Evolutionary conservation across 177 flowering plant species (phyloP), one percentile per base, ranked within the genome.

Genomic region (Tripterygium wilfordii): DNA sequence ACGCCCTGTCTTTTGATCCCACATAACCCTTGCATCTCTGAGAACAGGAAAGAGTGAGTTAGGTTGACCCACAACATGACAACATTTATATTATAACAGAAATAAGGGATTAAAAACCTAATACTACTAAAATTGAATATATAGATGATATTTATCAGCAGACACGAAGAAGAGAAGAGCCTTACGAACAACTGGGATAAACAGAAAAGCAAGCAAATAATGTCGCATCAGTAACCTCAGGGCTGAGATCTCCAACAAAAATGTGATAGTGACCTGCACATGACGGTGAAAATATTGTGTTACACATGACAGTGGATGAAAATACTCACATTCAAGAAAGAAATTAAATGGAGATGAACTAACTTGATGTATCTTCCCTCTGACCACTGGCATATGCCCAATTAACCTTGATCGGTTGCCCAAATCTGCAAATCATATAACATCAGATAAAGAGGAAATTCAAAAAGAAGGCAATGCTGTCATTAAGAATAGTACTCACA

Each of bases 1-100:
- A 24, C 97, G 95, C 21, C 95, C 96, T 66, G 97, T 89, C 72
- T 94, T 89, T 56, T 85, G 99, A 77, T 94, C 99, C 97, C 97
- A 94, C 97, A 94, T 94, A 39, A 94, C 99, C 63, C 95, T 76
- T 51, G 97, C 97, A 90, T 90, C 96, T 44, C 99, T 94, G 63
- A 27, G 54, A 57, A 40, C 46, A 61, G 16, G 19, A 45, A 47
- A 17, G n/a, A n/a, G n/a, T 5, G 12, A 36, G 10, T 33, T n/a
- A n/a, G n/a, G n/a, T n/a, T n/a, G n/a, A n/a, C n/a, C n/a, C n/a
- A n/a, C n/a, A n/a, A n/a, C n/a, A n/a, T n/a, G n/a, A n/a, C n/a
- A n/a, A n/a, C n/a, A n/a, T n/a, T n/a, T n/a, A n/a, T n/a, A n/a
- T n/a, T n/a, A n/a, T n/a, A n/a, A n/a, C n/a, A n/a, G n/a, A n/a